Conservation (phyloP, 139 green algal genomes). For the Asterochloris sp. region DNA sequence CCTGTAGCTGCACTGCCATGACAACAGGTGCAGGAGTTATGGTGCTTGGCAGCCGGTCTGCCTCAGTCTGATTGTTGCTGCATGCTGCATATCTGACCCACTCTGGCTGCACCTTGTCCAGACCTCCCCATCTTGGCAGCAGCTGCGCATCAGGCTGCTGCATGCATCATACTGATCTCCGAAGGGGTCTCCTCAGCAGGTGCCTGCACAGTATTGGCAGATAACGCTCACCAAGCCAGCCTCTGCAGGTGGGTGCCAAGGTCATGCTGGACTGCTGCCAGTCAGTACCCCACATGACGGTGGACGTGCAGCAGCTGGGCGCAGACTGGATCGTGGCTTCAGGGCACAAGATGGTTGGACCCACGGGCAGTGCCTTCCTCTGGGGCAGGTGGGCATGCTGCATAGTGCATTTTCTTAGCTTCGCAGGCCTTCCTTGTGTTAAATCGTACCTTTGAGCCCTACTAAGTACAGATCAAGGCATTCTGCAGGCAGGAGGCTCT, state of each 20-base stretch:
- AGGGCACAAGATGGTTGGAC: constrained; percentile 96
- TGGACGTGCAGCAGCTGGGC: constrained; percentile 87
- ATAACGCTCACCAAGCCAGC: too few relatives aligned
- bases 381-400: constrained; percentile 70
- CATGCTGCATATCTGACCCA: too few relatives aligned
- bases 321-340: constrained; percentile 94
- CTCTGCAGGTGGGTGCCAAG: constrained; percentile 58
- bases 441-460: too few relatives aligned
- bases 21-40: too few relatives aligned
- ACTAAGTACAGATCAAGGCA: too few relatives aligned
- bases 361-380: constrained; percentile 97
- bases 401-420: not conserved
- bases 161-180: not conserved
- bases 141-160: too few relatives aligned
- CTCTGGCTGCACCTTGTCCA: too few relatives aligned
- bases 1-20: not conserved
- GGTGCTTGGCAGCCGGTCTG: not conserved
- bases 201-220: too few relatives aligned
- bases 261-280: constrained; percentile 97
- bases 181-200: not conserved
- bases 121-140: too few relatives aligned
- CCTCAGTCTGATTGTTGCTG: not conserved
- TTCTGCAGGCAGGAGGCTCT: too few relatives aligned
- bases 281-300: constrained; percentile 91
- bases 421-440: too few relatives aligned